phyloP scores from a whole-genome alignment of 768 basidiomycete genomes.

The Mycena capillaripes region DNA sequence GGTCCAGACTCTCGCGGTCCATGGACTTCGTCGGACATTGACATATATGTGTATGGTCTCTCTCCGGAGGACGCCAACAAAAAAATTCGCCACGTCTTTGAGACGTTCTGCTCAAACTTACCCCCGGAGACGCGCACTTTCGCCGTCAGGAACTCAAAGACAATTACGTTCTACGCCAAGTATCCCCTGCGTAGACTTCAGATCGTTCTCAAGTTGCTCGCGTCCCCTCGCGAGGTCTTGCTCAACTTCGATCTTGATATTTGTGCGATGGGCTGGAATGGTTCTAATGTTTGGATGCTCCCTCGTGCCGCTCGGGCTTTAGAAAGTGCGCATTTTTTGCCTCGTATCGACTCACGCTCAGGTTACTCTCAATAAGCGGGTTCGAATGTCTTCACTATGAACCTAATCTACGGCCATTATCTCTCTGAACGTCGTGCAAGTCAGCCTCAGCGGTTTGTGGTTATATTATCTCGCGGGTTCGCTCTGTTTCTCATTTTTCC shows the following conservation, averaged over 20 bases:
- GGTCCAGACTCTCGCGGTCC: not conserved
- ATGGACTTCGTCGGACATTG: slow-evolving; percentile 11
- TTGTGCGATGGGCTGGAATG: slow-evolving; percentile 28
- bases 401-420: slow-evolving; percentile 24
- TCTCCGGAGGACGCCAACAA: not conserved
- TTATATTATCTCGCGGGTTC: not conserved
- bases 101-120: slow-evolving; percentile 6
- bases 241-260: slow-evolving; percentile 33
- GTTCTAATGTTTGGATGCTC: slow-evolving; percentile 23
- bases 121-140: slow-evolving; percentile 10
- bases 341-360: not conserved
- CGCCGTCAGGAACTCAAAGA: slow-evolving; percentile 23
- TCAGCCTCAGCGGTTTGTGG: not conserved
- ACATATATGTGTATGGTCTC: slow-evolving; percentile 27
- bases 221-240: slow-evolving; percentile 16
- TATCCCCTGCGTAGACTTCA: slow-evolving; percentile 24
- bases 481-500: not conserved
- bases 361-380: slow-evolving; percentile 2
- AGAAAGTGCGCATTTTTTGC: slow-evolving; percentile 10
- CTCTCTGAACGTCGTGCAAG: slow-evolving; percentile 22
- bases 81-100: slow-evolving; percentile 18
- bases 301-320: slow-evolving; percentile 24
- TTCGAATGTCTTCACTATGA: slow-evolving; percentile 27
- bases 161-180: slow-evolving; percentile 27
- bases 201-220: slow-evolving; percentile 24